Conservation (phyloP, 1,284 basidiomycete species). For the Uromyces viciae-fabae region DNA sequence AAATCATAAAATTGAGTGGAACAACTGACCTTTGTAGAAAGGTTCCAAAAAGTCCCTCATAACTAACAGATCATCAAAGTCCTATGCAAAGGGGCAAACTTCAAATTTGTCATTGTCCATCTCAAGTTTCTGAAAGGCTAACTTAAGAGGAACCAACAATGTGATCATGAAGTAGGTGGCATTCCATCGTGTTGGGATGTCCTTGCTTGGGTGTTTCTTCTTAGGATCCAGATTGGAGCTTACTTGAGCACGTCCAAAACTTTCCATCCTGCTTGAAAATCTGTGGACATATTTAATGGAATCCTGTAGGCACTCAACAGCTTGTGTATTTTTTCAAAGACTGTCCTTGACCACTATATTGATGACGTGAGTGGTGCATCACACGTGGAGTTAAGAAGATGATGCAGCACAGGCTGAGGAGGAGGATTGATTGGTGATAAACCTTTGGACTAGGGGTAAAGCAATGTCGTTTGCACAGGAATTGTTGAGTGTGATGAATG, state of each 20-base stretch:
- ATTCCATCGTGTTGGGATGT: neutral
- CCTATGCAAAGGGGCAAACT: neutral
- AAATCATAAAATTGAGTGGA: too few relatives aligned
- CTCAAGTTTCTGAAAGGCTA: neutral
- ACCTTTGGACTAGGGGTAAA: too few relatives aligned
- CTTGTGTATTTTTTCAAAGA: neutral
- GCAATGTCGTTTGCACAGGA: too few relatives aligned
- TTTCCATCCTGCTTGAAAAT: neutral
- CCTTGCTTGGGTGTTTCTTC: neutral
- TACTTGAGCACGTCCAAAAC: neutral
- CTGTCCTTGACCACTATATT: neutral
- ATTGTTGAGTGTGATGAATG: too few relatives aligned
- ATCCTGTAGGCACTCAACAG: neutral
- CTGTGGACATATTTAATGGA: neutral
- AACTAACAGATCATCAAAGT: neutral
- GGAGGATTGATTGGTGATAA: too few relatives aligned
- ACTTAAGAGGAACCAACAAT: neutral
- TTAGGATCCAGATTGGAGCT: neutral
- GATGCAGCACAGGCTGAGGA: too few relatives aligned
- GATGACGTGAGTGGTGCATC: neutral
- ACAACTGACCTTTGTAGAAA: neutral
- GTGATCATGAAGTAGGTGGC: neutral
- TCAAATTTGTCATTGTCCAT: neutral
- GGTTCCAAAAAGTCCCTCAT: neutral
- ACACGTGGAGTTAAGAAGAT: neutral